phyloP scores from a whole-genome alignment of 441 rosid species.

The Manihot esculenta region DNA sequence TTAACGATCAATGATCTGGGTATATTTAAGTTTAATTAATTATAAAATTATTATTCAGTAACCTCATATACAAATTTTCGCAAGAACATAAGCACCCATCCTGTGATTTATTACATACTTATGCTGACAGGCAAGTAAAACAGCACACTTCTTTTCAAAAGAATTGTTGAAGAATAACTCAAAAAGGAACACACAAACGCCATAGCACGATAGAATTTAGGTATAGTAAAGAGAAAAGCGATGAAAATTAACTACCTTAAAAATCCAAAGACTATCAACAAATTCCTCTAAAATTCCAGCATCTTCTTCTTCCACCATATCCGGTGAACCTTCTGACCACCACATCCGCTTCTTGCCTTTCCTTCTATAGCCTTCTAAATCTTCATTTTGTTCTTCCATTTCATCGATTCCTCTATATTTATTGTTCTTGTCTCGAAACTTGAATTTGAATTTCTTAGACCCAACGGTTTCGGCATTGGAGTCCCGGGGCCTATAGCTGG shows the following conservation, averaged over 20 bases:
- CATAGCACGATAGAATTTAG: background rate
- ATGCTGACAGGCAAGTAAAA: too few relatives aligned
- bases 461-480: conserved; percentile 32
- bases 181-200: background rate
- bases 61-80: background rate
- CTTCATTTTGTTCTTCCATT: conserved; percentile 13
- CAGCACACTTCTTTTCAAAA: background rate
- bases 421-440: conserved; percentile 7
- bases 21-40: too few relatives aligned
- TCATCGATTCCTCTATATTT: conserved; percentile 7
- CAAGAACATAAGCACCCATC: background rate
- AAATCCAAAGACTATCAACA: conserved; percentile 61
- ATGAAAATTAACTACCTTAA: conserved; percentile 44
- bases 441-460: conserved; percentile 25
- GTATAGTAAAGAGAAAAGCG: background rate
- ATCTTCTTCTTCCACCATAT: conserved; percentile 23
- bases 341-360: conserved; percentile 22
- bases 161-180: background rate
- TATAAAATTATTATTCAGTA: background rate
- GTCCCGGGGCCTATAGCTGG: conserved; percentile 24
- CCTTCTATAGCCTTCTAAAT: conserved; percentile 9
- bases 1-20: background rate
- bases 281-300: conserved; percentile 49
- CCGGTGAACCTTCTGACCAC: conserved; percentile 18
- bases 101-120: background rate